Conservation (phyloP, 1,139 yeast genomes). For the Blastobotrys indianensis region DNA sequence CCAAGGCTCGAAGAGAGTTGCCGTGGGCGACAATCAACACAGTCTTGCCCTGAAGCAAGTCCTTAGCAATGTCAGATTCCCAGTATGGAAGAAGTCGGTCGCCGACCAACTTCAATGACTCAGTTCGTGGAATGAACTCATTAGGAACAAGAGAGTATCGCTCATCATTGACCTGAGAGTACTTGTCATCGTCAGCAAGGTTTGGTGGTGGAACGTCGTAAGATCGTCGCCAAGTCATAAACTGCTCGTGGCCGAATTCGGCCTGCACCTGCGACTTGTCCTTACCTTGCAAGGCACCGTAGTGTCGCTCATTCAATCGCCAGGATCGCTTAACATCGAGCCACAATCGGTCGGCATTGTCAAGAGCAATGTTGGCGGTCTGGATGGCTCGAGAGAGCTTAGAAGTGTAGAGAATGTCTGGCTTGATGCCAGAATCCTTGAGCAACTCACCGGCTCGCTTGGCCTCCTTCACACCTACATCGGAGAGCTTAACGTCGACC, state of each 20-base stretch:
- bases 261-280: conserved; percentile 93
- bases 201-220: conserved; percentile 95
- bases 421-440: conserved; percentile 78
- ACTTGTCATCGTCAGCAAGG: conserved; percentile 71
- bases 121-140: conserved; percentile 84
- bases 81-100: conserved; percentile 98
- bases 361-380: conserved; percentile 94
- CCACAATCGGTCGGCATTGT: conserved; percentile 81
- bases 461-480: conserved; percentile 84
- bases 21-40: conserved; percentile 97
- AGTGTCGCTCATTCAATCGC: conserved; percentile 98
- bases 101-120: conserved; percentile 89
- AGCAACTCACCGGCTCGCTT: conserved; percentile 88
- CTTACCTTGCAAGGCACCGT: conserved; percentile 98
- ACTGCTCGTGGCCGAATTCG: conserved; percentile 83
- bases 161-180: conserved; percentile 77
- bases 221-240: conserved; percentile 97
- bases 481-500: conserved; percentile 91
- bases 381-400: conserved; percentile 92
- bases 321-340: conserved; percentile 92
- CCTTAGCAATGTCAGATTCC: conserved; percentile 88
- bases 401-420: conserved; percentile 89
- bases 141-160: conserved; percentile 84
- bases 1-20: conserved; percentile 95
- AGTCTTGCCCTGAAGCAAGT: conserved; percentile 79